phyloP scores from a whole-genome alignment of 768 basidiomycete species.

The Coprinopsis sp. region DNA sequence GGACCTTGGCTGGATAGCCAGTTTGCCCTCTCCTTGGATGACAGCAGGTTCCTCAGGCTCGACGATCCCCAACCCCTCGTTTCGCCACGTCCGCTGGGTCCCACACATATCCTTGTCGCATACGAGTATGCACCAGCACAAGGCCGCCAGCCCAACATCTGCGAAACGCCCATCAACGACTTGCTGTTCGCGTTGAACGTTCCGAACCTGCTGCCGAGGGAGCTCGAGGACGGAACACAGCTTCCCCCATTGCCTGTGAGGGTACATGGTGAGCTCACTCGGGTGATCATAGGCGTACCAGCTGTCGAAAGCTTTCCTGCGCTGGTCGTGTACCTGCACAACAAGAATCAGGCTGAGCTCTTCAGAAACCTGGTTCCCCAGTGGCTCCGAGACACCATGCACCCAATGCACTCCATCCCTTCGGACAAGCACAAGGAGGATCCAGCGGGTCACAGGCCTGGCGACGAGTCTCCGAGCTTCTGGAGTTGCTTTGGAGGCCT shows the following conservation, averaged over 20 bases:
- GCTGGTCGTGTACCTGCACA: constrained; percentile 34
- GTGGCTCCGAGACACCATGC: constrained; percentile 34
- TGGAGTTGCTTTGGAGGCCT: background rate
- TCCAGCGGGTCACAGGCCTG: no score
- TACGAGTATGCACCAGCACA: background rate
- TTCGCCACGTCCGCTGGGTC: constrained; percentile 4
- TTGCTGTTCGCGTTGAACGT: constrained; percentile 32
- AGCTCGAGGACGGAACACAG: background rate
- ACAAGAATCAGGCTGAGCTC: constrained; percentile 33
- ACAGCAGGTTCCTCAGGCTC: background rate
- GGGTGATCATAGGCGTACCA: constrained; percentile 28
- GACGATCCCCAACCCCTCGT: background rate
- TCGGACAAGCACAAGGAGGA: no score
- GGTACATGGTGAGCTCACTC: constrained; percentile 30
- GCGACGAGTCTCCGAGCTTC: no score
- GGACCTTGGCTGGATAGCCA: background rate
- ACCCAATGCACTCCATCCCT: constrained; percentile 26
- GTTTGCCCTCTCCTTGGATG: background rate
- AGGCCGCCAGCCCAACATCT: constrained; percentile 10
- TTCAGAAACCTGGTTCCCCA: constrained; percentile 32
- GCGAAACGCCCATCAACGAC: constrained; percentile 36
- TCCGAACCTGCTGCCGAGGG: constrained; percentile 25
- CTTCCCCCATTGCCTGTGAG: constrained; percentile 26
- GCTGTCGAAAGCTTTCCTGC: constrained; percentile 31
- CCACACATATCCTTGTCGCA: constrained; percentile 5